Evolutionary conservation across 2,329 filamentous ascomycete species (phyloP).

Genomic region (Aspergillus fischeri): DNA sequence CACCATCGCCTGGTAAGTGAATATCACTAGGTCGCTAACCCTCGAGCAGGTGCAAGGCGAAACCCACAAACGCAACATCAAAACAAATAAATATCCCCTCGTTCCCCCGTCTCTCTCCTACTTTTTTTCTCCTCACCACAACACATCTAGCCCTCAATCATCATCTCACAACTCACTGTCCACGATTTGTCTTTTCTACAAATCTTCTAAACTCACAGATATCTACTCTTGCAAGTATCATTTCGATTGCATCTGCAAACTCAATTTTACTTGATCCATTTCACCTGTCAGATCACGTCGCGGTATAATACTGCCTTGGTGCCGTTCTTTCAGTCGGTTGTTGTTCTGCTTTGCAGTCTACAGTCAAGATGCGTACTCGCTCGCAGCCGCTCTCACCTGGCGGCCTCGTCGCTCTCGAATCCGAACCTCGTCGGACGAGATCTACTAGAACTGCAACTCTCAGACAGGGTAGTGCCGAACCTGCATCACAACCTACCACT

Average conservation of each 20-base stretch:
- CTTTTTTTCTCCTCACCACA: constrained; percentile 5
- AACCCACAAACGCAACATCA: constrained; percentile 3
- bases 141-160: constrained; percentile 1
- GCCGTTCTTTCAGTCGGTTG: background rate
- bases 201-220: background rate
- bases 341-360: background rate
- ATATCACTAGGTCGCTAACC: constrained; percentile 1
- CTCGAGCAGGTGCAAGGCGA: constrained; percentile 4
- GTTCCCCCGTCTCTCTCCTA: constrained; percentile 1
- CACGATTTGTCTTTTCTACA: background rate
- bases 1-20: constrained; percentile 9
- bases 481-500: background rate
- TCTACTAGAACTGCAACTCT: constrained; percentile 14
- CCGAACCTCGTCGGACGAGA: constrained; percentile 17
- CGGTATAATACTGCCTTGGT: background rate
- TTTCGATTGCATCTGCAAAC: background rate
- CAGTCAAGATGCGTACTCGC: constrained; percentile 34
- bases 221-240: background rate
- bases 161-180: background rate
- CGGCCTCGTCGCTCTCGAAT: constrained; percentile 31
- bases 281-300: background rate
- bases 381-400: constrained; percentile 35
- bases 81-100: constrained; percentile 1
- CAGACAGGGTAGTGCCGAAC: constrained; percentile 7
- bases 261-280: no score